These are phyloP conservation scores for Isatis lusitanica DNA, from an alignment of 441 rosid species.

Conservation along the genomic window DNA sequence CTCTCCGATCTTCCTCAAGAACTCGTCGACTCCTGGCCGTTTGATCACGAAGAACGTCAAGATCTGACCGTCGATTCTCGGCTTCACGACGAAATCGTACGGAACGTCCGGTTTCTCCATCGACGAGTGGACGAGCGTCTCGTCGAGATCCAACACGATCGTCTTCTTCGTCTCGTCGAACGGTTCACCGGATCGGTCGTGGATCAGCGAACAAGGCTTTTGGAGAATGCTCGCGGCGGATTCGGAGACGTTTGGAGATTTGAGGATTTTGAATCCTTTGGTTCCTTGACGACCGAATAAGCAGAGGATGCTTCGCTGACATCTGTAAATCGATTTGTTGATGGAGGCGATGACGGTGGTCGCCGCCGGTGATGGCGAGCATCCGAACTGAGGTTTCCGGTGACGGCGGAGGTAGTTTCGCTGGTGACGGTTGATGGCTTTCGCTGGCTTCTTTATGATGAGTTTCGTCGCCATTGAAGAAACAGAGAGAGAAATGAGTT, in stretches of 20 bases:
- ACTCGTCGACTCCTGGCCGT: slow-evolving; percentile 78
- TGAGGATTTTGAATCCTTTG: slow-evolving; percentile 57
- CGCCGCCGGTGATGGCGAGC: slow-evolving; percentile 22
- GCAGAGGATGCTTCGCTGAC: slow-evolving; percentile 59
- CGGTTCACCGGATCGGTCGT: not conserved
- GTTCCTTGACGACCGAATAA: slow-evolving; percentile 42
- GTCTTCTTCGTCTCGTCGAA: slow-evolving; percentile 50
- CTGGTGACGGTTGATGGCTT: slow-evolving; percentile 22
- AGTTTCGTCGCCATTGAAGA: slow-evolving; percentile 36
- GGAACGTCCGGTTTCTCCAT: slow-evolving; percentile 58
- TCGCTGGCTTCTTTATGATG: slow-evolving; percentile 22
- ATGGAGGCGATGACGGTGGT: slow-evolving; percentile 50
- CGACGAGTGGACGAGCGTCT: slow-evolving; percentile 74
- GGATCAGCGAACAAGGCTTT: not conserved
- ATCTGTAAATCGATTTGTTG: slow-evolving; percentile 56
- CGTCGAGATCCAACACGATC: slow-evolving; percentile 84
- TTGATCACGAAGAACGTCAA: slow-evolving; percentile 73
- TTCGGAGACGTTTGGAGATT: slow-evolving; percentile 14
- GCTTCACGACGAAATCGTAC: slow-evolving; percentile 66
- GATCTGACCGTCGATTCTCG: slow-evolving; percentile 59
- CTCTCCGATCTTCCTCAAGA: slow-evolving; percentile 51
- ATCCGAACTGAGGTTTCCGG: slow-evolving; percentile 41
- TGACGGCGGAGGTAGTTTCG: slow-evolving; percentile 37
- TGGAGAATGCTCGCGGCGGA: not conserved
- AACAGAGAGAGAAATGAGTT: slow-evolving; percentile 7